Evolutionary conservation across 441 rosid species (phyloP), one percentile per base, ranked within the genome.

Genomic region (Metrosideros polymorpha): DNA sequence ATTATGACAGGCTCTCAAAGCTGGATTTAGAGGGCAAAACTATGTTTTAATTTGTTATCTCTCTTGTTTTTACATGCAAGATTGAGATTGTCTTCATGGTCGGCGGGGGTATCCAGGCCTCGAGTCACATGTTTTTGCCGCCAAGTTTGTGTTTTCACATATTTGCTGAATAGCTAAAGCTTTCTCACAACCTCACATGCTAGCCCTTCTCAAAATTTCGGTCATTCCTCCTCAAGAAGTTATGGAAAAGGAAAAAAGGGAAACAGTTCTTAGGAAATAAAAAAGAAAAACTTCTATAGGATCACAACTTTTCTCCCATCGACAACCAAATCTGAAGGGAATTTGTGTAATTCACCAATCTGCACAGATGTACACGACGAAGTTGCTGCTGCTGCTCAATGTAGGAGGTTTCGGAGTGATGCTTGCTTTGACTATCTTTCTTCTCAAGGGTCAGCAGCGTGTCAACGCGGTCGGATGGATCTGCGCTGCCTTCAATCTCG

Each of bases 401-500:
- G 50, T 96, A 9, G 94, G 91, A 19, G 92, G 89, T 30, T 92
- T 84, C 77, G 92, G 94, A 50, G 50, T 91, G 54, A 77, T 95
- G 89, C 27, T 93, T 59, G 50, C 89, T n/a, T 51, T 92, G 24
- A 91, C 91, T 75, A 17, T 88, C 82, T 88, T 89, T 51, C 85
- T 92, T 3, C 75, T 89, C 27, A 86, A 92, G 84, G 91, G 88
- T 45, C 54, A 32, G 42, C 57, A 85, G 53, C 92, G 95, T 3
- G 79, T 94, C 32, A 54, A 86, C 2, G 85, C 87, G 18, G 91
- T 95, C 39, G 98, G 98, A 55, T 95, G 94, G 97, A 91, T 92
- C 29, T 95, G 97, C 83, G 96, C 97, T 29, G 94, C 88, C 82
- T 95, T 92, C 84, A 95, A 89, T 87, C 79, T 96, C 25, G 96